These are phyloP conservation scores for Penicillium waksmanii DNA, from an alignment of 495 filamentous ascomycete species.

Conservation along the genomic window DNA sequence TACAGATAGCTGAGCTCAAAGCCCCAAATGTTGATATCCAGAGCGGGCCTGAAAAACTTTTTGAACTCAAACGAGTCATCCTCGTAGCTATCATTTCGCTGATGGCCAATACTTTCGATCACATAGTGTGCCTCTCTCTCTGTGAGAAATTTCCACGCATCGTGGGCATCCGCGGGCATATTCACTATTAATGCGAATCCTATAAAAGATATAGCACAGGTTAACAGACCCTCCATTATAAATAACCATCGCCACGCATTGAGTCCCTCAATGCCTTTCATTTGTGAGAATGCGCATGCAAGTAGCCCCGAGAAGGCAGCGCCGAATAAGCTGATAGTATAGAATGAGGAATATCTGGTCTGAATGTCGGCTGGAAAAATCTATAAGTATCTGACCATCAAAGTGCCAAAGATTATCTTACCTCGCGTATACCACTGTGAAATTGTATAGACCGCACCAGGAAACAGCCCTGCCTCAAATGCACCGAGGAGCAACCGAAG, in stretches of 20 bases:
- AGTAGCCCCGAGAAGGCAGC: constrained; percentile 60
- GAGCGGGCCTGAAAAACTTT: constrained; percentile 45
- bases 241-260: constrained; percentile 63
- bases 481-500: constrained; percentile 58
- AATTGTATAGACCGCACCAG: constrained; percentile 48
- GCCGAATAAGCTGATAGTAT: constrained; percentile 51
- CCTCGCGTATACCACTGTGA: neutral
- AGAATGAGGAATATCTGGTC: constrained; percentile 61
- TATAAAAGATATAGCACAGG: constrained; percentile 33
- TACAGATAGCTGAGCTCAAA: constrained; percentile 56
- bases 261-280: constrained; percentile 46
- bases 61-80: constrained; percentile 43
- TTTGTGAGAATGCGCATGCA: constrained; percentile 60
- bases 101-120: constrained; percentile 28
- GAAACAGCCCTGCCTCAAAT: constrained; percentile 63
- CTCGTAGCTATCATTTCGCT: constrained; percentile 51
- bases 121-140: neutral
- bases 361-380: constrained; percentile 56
- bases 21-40: constrained; percentile 58
- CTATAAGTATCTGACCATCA: neutral
- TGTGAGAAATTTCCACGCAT: neutral
- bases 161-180: neutral
- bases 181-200: constrained; percentile 23
- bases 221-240: constrained; percentile 55
- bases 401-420: neutral